A percentile compares a stretch with the other conserved stretches of the same genome.
Evolutionary conservation across 179 eudicot species (phyloP).

Genomic region (Actinidia arguta): DNA sequence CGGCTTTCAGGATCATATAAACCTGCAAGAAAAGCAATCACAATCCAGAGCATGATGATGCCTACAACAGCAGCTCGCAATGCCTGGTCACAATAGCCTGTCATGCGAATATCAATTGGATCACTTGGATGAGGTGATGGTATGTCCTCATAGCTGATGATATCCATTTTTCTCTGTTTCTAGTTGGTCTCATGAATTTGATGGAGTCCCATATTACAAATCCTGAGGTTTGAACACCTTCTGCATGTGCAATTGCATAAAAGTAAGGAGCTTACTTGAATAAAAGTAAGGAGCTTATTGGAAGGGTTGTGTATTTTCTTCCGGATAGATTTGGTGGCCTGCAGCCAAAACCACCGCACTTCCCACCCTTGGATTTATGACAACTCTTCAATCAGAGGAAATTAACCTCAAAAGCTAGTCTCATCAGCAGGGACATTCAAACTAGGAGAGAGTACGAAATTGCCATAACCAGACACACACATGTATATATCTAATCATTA

Average conservation of each 20-base stretch:
- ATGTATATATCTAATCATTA: not conserved
- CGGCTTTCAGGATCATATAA: constrained; percentile 50
- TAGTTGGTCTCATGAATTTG: constrained; percentile 22
- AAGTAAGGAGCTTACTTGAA: too few species aligned
- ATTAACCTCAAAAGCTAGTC: not conserved
- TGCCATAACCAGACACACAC: not conserved
- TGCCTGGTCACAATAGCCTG: constrained; percentile 42
- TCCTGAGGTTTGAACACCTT: constrained; percentile 46
- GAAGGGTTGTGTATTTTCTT: not conserved
- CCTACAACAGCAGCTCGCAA: constrained; percentile 71
- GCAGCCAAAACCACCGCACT: not conserved
- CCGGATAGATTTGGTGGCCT: not conserved
- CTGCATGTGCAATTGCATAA: constrained; percentile 64
- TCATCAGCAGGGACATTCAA: not conserved
- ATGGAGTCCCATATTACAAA: constrained; percentile 20
- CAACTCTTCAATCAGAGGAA: not conserved
- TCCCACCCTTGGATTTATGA: too few species aligned
- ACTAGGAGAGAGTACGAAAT: not conserved
- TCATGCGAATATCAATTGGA: constrained; percentile 32
- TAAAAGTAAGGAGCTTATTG: too few species aligned
- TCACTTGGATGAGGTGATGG: constrained; percentile 32
- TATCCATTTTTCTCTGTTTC: constrained; percentile 29
- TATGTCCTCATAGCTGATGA: constrained; percentile 30
- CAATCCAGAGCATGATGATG: constrained; percentile 64
- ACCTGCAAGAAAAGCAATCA: constrained; percentile 62